Evolutionary conservation across 208 protist species (phyloP), one percentile per base, ranked within the genome.

Genomic region (Phytomonas francai): DNA sequence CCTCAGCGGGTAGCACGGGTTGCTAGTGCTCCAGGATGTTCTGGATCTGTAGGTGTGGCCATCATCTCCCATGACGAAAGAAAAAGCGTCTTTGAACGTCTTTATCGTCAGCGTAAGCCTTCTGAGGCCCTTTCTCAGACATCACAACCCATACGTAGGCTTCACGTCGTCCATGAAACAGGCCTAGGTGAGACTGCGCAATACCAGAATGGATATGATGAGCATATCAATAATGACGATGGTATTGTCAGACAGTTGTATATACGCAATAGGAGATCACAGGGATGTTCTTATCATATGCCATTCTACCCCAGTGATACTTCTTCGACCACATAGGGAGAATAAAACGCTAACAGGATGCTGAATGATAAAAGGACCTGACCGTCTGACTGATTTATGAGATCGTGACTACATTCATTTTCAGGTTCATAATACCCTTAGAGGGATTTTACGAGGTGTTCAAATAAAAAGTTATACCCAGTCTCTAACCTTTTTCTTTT

Each of bases 61-160:
- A 54, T 54, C 45, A 54, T 4, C 45, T 22, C 45, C 45, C 16
- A 25, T 54, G 22, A 5, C 45, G 16, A 54, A 1, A 25, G 22
- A 49, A 49, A 19, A 54, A 54, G 11, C 16, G 77, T 82, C 31
- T 82, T 82, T 59, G 73, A 74, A 34, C 77, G 73, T 34, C 70
- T 82, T 33, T 82, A 82, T 67, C 56, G 67, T 45, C 30, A 60
- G 62, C 67, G 42, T 11, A 60, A 63, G 57, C 67, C 63, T 28
- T 66, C 65, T 19, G 25, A 32, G 63, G 56, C 72, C 57, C 66
- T 67, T 54, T 65, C 71, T 28, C 25, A 65, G 68, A 63, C 74
- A 68, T 65, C 76, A 58, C 57, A 54, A 25, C 45, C 45, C 16
- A 54, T 54, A 54, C 45, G 19, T 54, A 54, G 45, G 19, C 45